Base-by-base conservation (phyloP, 805 yeast species). In the Teunomyces pallodes region DNA sequence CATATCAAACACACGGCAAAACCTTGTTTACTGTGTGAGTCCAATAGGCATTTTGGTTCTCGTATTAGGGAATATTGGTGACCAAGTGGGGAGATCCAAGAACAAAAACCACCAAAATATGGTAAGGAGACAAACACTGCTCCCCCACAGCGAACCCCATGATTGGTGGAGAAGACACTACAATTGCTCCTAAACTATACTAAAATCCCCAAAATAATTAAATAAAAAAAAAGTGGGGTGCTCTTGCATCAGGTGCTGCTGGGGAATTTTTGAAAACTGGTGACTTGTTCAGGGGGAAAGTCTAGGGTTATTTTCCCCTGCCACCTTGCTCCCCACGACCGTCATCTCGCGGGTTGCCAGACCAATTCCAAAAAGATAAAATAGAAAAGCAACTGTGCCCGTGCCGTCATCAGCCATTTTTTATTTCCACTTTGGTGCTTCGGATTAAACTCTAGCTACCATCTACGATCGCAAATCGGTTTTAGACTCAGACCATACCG, bases 61-160 rank as follows among this genome's bases (percentile, higher is more conserved):
- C 41, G 41, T 26, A 24, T 38, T 20, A 17, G 30, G 27, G 12
- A 38, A 38, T n/a, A 20, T 12, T 26, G 30, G 41, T 38, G 41
- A 38, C 41, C 41, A 24, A 16, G 41, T 38, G 41, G 41, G 41
- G 41, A 38, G 41, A 38, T 38, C 27, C 41, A 12, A 12, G 30
- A 17, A 9, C 27, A 16, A 13, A 9, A 9, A 6, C 24, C 41
- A 29, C 30, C 41, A 26, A 36, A 20, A 20, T 38, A 6, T 13
- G 41, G 41, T 13, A 38, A 38, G 26, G 20, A 38, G 16, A 24
- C 27, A 24, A 38, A 17, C 20, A 36, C 24, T 24, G 10, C 16
- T 10, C 14, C 29, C 41, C 41, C 41, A 38, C 41, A 38, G 30
- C 29, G 26, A 32, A 38, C 17, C 41, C 41, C 41, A 38, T 24